A percentile compares a stretch with the other conserved stretches of the same genome.
Conservation (phyloP, 2,329 filamentous ascomycete species). For the Tolypocladium inflatum region DNA sequence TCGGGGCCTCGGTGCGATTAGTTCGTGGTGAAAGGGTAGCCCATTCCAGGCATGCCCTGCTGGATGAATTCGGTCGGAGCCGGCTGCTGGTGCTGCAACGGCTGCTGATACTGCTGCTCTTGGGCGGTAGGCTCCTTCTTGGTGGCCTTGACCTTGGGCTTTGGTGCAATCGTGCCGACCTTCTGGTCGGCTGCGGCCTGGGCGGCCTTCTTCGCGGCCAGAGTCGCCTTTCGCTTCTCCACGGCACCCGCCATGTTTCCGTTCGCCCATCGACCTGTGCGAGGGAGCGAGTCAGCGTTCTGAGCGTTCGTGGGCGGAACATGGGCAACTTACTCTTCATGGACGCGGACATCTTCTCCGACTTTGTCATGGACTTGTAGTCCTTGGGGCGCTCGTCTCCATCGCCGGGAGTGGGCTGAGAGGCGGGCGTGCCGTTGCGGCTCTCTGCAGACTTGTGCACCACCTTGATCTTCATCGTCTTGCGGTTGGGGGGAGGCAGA, state of each 20-base stretch:
- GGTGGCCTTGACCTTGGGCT: conserved; percentile 23
- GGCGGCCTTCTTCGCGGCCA: conserved; percentile 47
- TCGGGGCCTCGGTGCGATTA: not conserved
- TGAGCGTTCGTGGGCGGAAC: not conserved
- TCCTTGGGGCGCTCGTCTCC: conserved; percentile 38
- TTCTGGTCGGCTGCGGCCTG: conserved; percentile 30
- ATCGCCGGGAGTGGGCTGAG: conserved; percentile 13
- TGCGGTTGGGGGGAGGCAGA: conserved; percentile 15
- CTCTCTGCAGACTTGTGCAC: conserved; percentile 17
- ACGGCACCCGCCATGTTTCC: conserved; percentile 53
- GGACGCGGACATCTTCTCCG: conserved; percentile 56
- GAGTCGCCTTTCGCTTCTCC: conserved; percentile 49
- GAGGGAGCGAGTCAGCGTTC: conserved; percentile 13
- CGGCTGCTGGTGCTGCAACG: not conserved
- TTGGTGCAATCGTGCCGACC: conserved; percentile 25
- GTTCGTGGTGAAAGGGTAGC: conserved; percentile 13
- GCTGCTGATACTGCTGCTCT: conserved; percentile 9
- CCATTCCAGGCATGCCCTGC: conserved; percentile 17
- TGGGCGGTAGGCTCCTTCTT: conserved; percentile 20
- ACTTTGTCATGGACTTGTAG: conserved; percentile 53
- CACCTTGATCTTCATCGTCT: conserved; percentile 29
- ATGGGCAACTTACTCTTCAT: conserved; percentile 46
- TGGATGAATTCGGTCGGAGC: conserved; percentile 10
- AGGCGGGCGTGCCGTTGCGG: conserved; percentile 21
- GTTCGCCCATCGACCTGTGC: conserved; percentile 46